These are phyloP conservation scores for Linanthus parryae DNA, from an alignment of 148 eudicot species.

Conservation along the genomic window DNA sequence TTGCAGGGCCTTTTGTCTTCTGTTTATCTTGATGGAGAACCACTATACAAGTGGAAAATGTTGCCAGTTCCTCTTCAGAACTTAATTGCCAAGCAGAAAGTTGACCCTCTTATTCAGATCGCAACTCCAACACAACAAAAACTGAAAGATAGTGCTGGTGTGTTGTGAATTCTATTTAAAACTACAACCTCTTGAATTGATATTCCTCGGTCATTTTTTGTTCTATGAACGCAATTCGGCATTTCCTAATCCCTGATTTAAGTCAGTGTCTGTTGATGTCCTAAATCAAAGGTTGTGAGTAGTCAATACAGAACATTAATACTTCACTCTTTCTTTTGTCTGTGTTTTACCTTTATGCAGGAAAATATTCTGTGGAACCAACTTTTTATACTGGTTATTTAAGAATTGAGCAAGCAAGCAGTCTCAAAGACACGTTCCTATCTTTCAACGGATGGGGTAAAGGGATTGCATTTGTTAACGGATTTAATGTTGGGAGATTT, in stretches of 20 bases:
- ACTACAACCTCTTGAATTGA: not conserved
- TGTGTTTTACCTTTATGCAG: conserved; percentile 24
- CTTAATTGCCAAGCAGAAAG: conserved; percentile 31
- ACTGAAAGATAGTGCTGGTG: conserved; percentile 23
- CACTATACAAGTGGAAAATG: conserved; percentile 75
- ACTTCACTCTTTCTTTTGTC: not conserved
- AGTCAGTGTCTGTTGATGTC: not conserved
- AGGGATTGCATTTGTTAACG: conserved; percentile 81
- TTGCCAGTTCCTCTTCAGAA: conserved; percentile 46
- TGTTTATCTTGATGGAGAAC: conserved; percentile 53
- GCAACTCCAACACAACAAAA: conserved; percentile 26
- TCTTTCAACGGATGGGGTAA: conserved; percentile 86
- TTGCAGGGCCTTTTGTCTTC: conserved; percentile 78
- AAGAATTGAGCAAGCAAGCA: conserved; percentile 28
- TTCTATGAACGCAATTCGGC: not conserved
- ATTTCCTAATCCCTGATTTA: not conserved
- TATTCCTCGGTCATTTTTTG: not conserved
- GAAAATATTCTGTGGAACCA: conserved; percentile 42
- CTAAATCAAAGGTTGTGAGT: not conserved
- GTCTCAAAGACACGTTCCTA: conserved; percentile 64
- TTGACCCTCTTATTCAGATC: conserved; percentile 22
- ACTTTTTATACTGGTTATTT: conserved; percentile 66
- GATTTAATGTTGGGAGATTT: conserved; percentile 75
- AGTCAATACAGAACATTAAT: no score
- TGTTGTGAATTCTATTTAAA: conserved; percentile 5